phyloP scores from a whole-genome alignment of 1,284 basidiomycete genomes.

The Malassezia arunalokei region DNA sequence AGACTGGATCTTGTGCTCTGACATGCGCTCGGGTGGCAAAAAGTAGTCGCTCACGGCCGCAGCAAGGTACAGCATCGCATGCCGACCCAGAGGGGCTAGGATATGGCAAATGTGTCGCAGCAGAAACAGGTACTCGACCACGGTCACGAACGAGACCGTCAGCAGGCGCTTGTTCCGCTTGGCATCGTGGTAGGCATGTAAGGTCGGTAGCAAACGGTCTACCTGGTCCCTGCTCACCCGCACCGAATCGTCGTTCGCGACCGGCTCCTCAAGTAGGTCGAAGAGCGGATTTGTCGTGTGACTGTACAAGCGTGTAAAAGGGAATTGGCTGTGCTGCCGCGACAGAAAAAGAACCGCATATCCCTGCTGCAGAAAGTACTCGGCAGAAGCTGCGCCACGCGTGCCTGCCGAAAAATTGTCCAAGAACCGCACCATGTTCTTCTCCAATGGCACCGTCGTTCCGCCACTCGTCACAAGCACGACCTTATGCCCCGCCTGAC shows the following conservation, averaged over 20 bases:
- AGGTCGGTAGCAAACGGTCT: slow-evolving; percentile 58
- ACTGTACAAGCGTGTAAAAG: slow-evolving; percentile 90
- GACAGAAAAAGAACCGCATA: slow-evolving; percentile 99
- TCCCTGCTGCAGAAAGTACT: slow-evolving; percentile 80
- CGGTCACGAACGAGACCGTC: slow-evolving; percentile 79
- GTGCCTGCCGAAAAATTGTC: slow-evolving; percentile 99
- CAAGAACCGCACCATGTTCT: slow-evolving; percentile 66
- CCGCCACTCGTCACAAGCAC: slow-evolving; percentile 65
- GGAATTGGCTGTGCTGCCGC: slow-evolving; percentile 87
- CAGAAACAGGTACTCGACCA: slow-evolving; percentile 92
- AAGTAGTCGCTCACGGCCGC: slow-evolving; percentile 98
- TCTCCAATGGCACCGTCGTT: slow-evolving; percentile 42
- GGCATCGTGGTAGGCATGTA: slow-evolving; percentile 69
- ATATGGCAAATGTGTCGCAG: slow-evolving; percentile 62
- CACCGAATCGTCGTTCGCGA: slow-evolving; percentile 48
- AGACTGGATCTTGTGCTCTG: slow-evolving; percentile 96
- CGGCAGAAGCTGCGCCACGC: slow-evolving; percentile 88
- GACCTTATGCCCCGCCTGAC: slow-evolving; percentile 58
- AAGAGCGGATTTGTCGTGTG: slow-evolving; percentile 96
- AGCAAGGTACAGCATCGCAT: slow-evolving; percentile 85
- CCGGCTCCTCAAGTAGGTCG: slow-evolving; percentile 68
- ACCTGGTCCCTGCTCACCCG: slow-evolving; percentile 58
- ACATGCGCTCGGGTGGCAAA: slow-evolving; percentile 77
- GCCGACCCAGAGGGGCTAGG: slow-evolving; percentile 57
- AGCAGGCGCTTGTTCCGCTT: slow-evolving; percentile 63